Percentiles rank a stretch among this genome's conserved stretches.
These are phyloP conservation scores for Chrysosporium keratinophilum DNA, from an alignment of 2,329 filamentous ascomycete genomes.

Conservation along the genomic window DNA sequence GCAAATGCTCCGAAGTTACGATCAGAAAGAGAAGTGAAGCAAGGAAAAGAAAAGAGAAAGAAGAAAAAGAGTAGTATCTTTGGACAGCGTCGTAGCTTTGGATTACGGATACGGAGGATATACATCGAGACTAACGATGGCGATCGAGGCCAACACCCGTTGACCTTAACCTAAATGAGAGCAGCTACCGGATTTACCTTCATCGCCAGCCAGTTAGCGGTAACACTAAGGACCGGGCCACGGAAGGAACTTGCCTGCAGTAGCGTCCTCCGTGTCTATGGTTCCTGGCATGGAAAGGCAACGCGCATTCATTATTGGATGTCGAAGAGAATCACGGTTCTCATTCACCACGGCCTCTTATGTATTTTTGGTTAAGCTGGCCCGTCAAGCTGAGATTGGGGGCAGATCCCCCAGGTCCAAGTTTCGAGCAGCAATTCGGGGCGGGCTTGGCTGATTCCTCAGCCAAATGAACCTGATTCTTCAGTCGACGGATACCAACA, in stretches of 20 bases:
- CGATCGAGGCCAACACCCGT: conserved; percentile 11
- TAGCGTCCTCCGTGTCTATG: conserved; percentile 12
- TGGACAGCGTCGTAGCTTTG: background rate
- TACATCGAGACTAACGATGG: conserved; percentile 11
- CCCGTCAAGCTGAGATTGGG: background rate
- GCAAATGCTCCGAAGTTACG: background rate
- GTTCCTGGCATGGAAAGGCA: conserved; percentile 10
- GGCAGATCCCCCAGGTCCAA: background rate
- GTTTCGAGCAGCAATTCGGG: background rate
- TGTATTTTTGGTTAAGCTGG: background rate
- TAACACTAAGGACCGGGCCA: conserved; percentile 12
- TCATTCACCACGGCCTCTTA: background rate
- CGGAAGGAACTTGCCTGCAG: conserved; percentile 15
- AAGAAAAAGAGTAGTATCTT: background rate
- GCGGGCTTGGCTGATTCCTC: background rate
- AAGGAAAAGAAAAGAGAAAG: background rate
- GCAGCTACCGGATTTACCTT: background rate
- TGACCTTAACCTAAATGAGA: conserved; percentile 8
- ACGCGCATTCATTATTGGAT: conserved; percentile 1
- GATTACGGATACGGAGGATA: conserved; percentile 7
- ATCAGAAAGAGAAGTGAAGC: background rate
- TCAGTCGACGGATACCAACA: background rate
- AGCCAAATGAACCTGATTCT: conserved; percentile 3
- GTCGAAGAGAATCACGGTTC: background rate
- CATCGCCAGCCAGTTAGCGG: conserved; percentile 6